Base-by-base conservation (phyloP, 2,329 filamentous ascomycete species). In the Claviceps africana region DNA sequence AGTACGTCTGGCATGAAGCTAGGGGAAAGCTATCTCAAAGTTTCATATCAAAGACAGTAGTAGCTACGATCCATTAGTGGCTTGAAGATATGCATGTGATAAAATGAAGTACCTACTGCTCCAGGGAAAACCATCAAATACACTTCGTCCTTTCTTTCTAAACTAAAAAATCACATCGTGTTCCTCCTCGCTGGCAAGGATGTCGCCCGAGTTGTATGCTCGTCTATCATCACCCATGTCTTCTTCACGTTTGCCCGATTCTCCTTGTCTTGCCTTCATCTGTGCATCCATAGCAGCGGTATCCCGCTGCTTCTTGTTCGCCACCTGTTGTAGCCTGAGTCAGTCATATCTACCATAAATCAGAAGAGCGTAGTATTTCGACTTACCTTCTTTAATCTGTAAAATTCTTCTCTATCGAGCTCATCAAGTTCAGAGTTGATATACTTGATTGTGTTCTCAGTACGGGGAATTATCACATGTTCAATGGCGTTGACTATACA, bases 401-500 rank as follows among this genome's bases (percentile, higher is more conserved):
- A 98, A 68, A 98, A 98, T 67, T 98, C 93, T 67, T 97, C 93
- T 74, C 93, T 82, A 70, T 97, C 94, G 49, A 98, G 76, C 71
- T 98, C 93, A 65, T 98, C 93, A 17, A 98, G 79, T 67, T 98
- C 93, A 1, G 91, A 95, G 72, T 97, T 97, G 77, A 97, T 97
- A 65, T 97, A 98, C 72, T 95, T 96, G 74, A 98, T 98, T n/a
- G 93, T 98, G 64, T 97, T 98, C 68, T 98, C 93, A 15, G 93
- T 98, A 59, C 93, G 80, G 13, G 93, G 93, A 62, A 98, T 98
- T 60, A 98, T 97, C 61, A 98, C 88, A 67, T 94, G 86, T 69
- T 93, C 87, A 63, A 97, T 96, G 53, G 91, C 91, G 65, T 96
- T 96, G 19, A 97, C 91, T 87, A 22, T 2, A 21, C 33, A 54